Evolutionary conservation across 805 yeast species (phyloP).

Genomic region (Pichia nanzhaoensis): DNA sequence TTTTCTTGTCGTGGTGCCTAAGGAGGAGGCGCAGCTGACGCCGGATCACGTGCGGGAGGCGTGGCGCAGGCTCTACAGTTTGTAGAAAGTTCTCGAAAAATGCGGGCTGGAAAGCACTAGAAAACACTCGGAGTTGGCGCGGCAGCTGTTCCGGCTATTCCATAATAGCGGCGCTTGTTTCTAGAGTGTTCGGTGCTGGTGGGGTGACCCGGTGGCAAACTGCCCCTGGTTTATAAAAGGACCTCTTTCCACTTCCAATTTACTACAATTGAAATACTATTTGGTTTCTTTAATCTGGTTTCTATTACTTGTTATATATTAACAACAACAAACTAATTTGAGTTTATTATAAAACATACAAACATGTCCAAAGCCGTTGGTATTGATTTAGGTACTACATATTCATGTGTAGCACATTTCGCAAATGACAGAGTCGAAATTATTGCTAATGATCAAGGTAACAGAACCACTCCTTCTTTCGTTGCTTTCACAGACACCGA

Average conservation of each 20-base stretch:
- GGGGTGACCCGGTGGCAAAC: too few species aligned
- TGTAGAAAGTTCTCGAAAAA: neutral
- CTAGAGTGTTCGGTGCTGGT: too few species aligned
- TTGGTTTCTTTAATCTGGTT: too few species aligned
- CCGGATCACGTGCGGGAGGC: slow-evolving; percentile 67
- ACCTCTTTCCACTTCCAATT: neutral
- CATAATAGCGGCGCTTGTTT: too few species aligned
- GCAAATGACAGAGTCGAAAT: slow-evolving; percentile 87
- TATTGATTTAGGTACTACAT: slow-evolving; percentile 81
- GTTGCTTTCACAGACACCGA: slow-evolving; percentile 92
- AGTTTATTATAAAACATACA: neutral
- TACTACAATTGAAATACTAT: too few species aligned
- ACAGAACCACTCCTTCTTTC: slow-evolving; percentile 94
- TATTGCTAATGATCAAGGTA: slow-evolving; percentile 97
- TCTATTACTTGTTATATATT: neutral
- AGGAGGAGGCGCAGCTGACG: slow-evolving; percentile 49
- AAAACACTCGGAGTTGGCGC: neutral
- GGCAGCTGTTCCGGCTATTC: too few species aligned
- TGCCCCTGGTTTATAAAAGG: too few species aligned
- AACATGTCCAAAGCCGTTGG: slow-evolving; percentile 45
- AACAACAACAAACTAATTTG: neutral
- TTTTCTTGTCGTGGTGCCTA: slow-evolving; percentile 15
- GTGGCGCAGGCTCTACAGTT: slow-evolving; percentile 3
- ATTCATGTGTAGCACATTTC: slow-evolving; percentile 94
- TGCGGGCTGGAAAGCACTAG: neutral